phyloP scores from a whole-genome alignment of 345 rosid genomes.

The Bruguiera gymnorhiza region DNA sequence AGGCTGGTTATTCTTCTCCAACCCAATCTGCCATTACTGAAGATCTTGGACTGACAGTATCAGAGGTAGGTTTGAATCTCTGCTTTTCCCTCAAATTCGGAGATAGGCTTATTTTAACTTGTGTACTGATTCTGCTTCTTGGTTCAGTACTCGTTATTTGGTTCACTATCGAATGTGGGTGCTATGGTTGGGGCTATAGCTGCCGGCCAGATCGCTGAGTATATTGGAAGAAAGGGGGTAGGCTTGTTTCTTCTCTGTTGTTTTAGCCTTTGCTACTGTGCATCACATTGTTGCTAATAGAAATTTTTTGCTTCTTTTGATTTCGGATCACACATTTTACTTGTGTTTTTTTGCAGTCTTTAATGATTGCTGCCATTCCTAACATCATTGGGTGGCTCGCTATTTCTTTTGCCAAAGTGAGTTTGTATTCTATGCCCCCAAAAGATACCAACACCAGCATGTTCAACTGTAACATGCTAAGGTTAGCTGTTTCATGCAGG shows the following conservation, averaged over 20 bases:
- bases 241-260: neutral
- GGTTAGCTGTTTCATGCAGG: constrained; percentile 44
- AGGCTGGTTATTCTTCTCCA: constrained; percentile 95
- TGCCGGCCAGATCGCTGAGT: constrained; percentile 95
- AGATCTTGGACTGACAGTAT: constrained; percentile 77
- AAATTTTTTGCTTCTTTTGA: neutral
- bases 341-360: constrained; percentile 47
- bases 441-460: constrained; percentile 8
- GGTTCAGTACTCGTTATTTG: constrained; percentile 76
- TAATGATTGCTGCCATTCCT: constrained; percentile 95
- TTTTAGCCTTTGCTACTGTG: neutral
- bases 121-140: constrained; percentile 28
- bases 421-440: constrained; percentile 17
- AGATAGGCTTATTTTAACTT: neutral
- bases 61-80: constrained; percentile 79
- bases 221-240: constrained; percentile 97
- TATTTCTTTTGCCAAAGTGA: constrained; percentile 90
- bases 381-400: constrained; percentile 96
- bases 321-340: neutral
- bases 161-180: constrained; percentile 95
- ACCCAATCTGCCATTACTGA: constrained; percentile 69
- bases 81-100: constrained; percentile 1
- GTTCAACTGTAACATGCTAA: constrained; percentile 13
- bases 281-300: neutral
- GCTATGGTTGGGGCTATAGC: constrained; percentile 99